Evolutionary conservation across 768 basidiomycete genomes (phyloP).

Genomic region (Coprinopsis strossmayeri): DNA sequence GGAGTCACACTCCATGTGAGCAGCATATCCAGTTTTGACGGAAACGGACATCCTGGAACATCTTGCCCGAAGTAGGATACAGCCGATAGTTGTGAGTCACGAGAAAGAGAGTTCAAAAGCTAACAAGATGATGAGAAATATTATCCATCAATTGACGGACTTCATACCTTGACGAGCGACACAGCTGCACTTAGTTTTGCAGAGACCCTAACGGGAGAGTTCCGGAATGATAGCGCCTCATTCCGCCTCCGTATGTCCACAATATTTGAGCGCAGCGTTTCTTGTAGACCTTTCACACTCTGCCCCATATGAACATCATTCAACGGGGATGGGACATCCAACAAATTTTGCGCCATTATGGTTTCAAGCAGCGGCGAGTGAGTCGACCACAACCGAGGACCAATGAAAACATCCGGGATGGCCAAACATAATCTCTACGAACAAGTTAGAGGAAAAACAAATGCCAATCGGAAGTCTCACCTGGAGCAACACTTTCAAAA

Average conservation of each 20-base stretch:
- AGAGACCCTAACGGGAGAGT: constrained; percentile 54
- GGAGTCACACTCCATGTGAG: constrained; percentile 79
- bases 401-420: constrained; percentile 69
- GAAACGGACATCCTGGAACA: constrained; percentile 38
- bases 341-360: constrained; percentile 37
- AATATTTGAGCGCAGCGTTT: constrained; percentile 49
- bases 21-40: constrained; percentile 66
- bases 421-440: constrained; percentile 60
- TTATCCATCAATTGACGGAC: background rate
- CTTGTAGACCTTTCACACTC: constrained; percentile 36
- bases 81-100: constrained; percentile 50
- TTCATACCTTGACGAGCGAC: constrained; percentile 40
- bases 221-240: constrained; percentile 71
- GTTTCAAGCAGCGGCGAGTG: constrained; percentile 43
- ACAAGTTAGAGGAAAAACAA: background rate
- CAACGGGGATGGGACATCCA: constrained; percentile 16
- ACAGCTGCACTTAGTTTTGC: constrained; percentile 58
- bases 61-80: constrained; percentile 53
- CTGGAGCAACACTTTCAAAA: constrained; percentile 55
- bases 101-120: constrained; percentile 74
- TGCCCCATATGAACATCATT: constrained; percentile 31
- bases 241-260: constrained; percentile 71
- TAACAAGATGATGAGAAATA: too few species aligned
- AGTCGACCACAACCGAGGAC: constrained; percentile 59
- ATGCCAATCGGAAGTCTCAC: constrained; percentile 27